Evolutionary conservation across 768 basidiomycete genomes (phyloP).

Genomic region (Dendrothele bispora): DNA sequence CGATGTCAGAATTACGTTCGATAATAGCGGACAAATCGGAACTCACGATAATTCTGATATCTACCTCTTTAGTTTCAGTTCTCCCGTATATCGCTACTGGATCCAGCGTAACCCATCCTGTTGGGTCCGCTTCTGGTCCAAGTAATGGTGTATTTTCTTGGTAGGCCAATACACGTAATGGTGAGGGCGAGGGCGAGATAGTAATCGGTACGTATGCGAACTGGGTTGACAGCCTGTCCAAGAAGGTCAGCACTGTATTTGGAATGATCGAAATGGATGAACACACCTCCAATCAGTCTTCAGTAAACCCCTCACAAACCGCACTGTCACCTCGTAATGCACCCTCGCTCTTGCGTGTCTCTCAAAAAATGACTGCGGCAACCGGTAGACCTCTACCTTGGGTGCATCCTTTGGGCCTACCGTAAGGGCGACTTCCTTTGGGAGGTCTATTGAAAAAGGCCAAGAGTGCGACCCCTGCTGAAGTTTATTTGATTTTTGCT

Average conservation of each 20-base stretch:
- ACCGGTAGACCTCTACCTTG: background rate
- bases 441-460: conserved; percentile 41
- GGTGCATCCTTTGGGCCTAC: conserved; percentile 3
- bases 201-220: conserved; percentile 33
- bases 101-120: conserved; percentile 35
- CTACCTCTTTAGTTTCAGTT: too few species aligned
- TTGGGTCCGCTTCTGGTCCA: conserved; percentile 36
- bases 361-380: conserved; percentile 3
- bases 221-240: conserved; percentile 5
- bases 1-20: too few species aligned
- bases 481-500: conserved; percentile 28
- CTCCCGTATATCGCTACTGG: conserved; percentile 29
- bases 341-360: background rate
- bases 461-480: conserved; percentile 32
- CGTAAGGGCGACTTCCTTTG: conserved; percentile 11
- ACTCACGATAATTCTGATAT: too few species aligned
- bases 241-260: background rate
- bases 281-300: conserved; percentile 5
- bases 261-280: background rate
- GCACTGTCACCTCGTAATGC: conserved; percentile 1
- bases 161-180: conserved; percentile 34
- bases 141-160: conserved; percentile 27
- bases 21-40: too few species aligned
- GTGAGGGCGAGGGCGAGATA: conserved; percentile 33
- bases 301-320: conserved; percentile 2